Percentiles rank a stretch among this genome's conserved stretches.
phyloP scores from a whole-genome alignment of 371 early-diverging fungal species.

The Apophysomyces variabilis region DNA sequence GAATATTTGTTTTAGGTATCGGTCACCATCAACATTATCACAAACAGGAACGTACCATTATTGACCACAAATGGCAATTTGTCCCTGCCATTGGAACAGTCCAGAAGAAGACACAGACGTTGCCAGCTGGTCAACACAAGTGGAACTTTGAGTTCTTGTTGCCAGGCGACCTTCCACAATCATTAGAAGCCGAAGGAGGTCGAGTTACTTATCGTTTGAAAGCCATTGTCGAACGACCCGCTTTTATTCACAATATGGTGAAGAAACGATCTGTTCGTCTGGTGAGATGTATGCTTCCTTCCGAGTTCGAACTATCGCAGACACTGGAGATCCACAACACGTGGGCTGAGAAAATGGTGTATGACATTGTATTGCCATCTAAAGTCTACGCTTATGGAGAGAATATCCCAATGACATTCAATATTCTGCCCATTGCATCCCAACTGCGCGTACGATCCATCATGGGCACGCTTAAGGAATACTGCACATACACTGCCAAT shows the following conservation, averaged over 20 bases:
- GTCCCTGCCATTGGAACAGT: conserved; percentile 17
- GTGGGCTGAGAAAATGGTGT: conserved; percentile 50
- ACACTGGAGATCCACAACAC: conserved; percentile 46
- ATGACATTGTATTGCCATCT: conserved; percentile 46
- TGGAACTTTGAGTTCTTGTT: conserved; percentile 44
- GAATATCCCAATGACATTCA: conserved; percentile 41
- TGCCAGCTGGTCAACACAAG: conserved; percentile 40
- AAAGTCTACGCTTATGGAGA: conserved; percentile 43
- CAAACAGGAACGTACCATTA: conserved; percentile 42
- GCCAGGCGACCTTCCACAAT: conserved; percentile 51
- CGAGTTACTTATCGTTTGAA: conserved; percentile 43
- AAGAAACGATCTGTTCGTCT: conserved; percentile 36
- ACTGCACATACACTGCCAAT: conserved; percentile 41
- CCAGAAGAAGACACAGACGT: conserved; percentile 27
- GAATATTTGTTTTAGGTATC: conserved; percentile 22
- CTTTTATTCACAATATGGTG: conserved; percentile 39
- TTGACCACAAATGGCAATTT: conserved; percentile 43
- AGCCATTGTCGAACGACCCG: conserved; percentile 45
- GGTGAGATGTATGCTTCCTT: conserved; percentile 40
- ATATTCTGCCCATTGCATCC: conserved; percentile 41
- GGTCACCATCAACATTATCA: conserved; percentile 49
- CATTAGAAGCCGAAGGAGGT: conserved; percentile 47
- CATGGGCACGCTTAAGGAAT: conserved; percentile 43
- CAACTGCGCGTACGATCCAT: conserved; percentile 36
- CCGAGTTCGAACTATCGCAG: conserved; percentile 38